Conservation (phyloP, 2,329 filamentous ascomycete genomes). For the Cytospora mali region DNA sequence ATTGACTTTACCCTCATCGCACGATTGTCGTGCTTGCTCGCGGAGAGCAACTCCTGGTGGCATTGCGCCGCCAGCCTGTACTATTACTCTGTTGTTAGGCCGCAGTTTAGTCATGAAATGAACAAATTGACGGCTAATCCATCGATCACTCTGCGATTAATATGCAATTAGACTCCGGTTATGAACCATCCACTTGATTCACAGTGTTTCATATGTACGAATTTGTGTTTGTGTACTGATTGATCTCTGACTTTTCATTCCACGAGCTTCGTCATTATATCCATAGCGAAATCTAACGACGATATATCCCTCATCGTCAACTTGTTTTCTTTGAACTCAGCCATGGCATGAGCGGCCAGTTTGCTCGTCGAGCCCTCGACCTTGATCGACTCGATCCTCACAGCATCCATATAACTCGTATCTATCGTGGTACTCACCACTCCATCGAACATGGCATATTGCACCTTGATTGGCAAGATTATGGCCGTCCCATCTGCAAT, state of each 20-base stretch:
- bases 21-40: slow-evolving; percentile 27
- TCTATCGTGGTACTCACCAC: background rate
- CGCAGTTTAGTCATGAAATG: slow-evolving; percentile 8
- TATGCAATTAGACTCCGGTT: background rate
- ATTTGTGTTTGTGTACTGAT: background rate
- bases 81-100: slow-evolving; percentile 20
- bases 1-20: slow-evolving; percentile 28
- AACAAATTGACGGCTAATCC: slow-evolving; percentile 3
- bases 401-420: slow-evolving; percentile 3
- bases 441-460: slow-evolving; percentile 18
- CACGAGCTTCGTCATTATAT: slow-evolving; percentile 20
- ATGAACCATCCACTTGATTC: background rate
- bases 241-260: background rate
- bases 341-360: slow-evolving; percentile 35
- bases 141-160: background rate
- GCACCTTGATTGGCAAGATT: slow-evolving; percentile 29
- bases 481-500: slow-evolving; percentile 24
- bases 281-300: slow-evolving; percentile 28
- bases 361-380: slow-evolving; percentile 40
- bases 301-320: slow-evolving; percentile 21
- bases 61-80: slow-evolving; percentile 19
- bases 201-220: background rate
- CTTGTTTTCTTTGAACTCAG: slow-evolving; percentile 27
- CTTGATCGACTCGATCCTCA: slow-evolving; percentile 38
- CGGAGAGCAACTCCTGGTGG: slow-evolving; percentile 24